Base-by-base conservation (phyloP, 768 basidiomycete genomes). In the Hygrophorus pudorinus region DNA sequence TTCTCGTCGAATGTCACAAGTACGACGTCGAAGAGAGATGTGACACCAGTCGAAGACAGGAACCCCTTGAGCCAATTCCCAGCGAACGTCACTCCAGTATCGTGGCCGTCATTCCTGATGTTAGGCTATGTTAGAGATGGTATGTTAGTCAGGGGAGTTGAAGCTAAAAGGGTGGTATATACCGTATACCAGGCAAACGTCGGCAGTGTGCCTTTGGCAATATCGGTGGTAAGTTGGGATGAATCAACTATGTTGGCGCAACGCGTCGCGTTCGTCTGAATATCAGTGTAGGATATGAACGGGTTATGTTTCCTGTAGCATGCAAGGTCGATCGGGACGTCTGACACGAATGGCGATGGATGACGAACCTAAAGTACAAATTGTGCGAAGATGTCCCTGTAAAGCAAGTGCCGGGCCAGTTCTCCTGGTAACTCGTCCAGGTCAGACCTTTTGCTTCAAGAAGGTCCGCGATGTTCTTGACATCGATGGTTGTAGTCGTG, bases 401-500 rank as follows among this genome's bases (percentile, higher is more conserved):
- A 21, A 46, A 46, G 24, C 45, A 46, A 11, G 16, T 31, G 2
- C 45, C 45, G 7, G 45, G 45, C 38, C 38, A 46, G 12, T 41
- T 41, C 38, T 46, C 45, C 29, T 46, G 38, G 16, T 46, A 46
- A 30, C 38, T 41, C 45, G 42, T 46, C 45, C 45, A 46, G 5
- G 45, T 46, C 39, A 46, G 21, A 40, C 29, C 24, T 38, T 42
- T 28, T 31, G 45, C 39, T 17, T 46, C 45, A 13, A 46, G 21
- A 12, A 46, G 45, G 31, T 46, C 45, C 12, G 29, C 45, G 33
- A 46, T 31, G 38, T 46, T 46, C 20, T 1, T 20, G 40, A 33
- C 45, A 17, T 42, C 30, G 27, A 46, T 33, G 8, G 38, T 41
- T 24, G 24, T 24, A 2, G 38, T 28, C 27, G 13, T 17, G 3